phyloP scores from a whole-genome alignment of 140 eudicot genomes.

The Erigeron philadelphicus region DNA sequence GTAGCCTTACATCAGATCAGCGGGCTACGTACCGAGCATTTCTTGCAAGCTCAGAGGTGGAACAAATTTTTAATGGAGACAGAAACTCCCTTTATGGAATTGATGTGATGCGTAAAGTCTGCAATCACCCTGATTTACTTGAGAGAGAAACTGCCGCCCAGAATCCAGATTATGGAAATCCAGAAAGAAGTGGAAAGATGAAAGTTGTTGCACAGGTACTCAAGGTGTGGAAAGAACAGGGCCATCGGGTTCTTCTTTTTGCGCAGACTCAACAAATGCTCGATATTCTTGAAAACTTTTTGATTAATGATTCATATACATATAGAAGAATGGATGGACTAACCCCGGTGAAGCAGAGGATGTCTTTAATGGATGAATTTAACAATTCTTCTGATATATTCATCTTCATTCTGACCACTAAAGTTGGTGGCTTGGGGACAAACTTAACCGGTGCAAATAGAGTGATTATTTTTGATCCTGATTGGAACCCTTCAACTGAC shows the following conservation, averaged over 20 bases:
- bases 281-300: slow-evolving; percentile 74
- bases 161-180: slow-evolving; percentile 86
- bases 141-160: slow-evolving; percentile 75
- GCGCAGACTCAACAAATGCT: slow-evolving; percentile 96
- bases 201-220: slow-evolving; percentile 79
- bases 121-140: slow-evolving; percentile 94
- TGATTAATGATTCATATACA: slow-evolving; percentile 42
- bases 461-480: slow-evolving; percentile 94
- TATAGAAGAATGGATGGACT: slow-evolving; percentile 93
- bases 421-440: slow-evolving; percentile 96
- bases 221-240: slow-evolving; percentile 85
- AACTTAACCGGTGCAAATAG: slow-evolving; percentile 91
- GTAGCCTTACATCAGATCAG: slow-evolving; percentile 79
- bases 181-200: slow-evolving; percentile 88
- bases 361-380: slow-evolving; percentile 82
- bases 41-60: slow-evolving; percentile 97
- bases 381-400: slow-evolving; percentile 67
- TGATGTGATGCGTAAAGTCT: slow-evolving; percentile 92
- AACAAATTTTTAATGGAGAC: slow-evolving; percentile 79
- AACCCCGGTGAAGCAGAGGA: slow-evolving; percentile 82
- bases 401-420: slow-evolving; percentile 81
- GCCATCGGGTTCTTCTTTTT: slow-evolving; percentile 90
- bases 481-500: slow-evolving; percentile 97
- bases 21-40: slow-evolving; percentile 74
- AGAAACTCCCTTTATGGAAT: slow-evolving; percentile 86